These are phyloP conservation scores for Pugionium dolabratum DNA, from an alignment of 345 rosid genomes.

Conservation along the genomic window DNA sequence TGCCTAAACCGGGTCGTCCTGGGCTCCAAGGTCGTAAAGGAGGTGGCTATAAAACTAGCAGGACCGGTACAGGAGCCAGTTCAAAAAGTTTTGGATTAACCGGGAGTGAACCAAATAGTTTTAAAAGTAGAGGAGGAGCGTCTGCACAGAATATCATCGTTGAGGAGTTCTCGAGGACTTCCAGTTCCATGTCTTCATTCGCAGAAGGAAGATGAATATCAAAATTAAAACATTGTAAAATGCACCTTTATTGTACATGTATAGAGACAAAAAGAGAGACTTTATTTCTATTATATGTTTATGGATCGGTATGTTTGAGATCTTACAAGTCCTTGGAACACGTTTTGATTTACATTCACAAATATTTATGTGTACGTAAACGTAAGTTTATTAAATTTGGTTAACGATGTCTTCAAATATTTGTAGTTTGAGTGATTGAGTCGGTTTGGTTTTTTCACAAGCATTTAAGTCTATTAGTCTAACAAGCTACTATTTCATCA, in stretches of 20 bases:
- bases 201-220: constrained; percentile 71
- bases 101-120: constrained; percentile 38
- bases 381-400: too few species aligned
- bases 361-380: not conserved
- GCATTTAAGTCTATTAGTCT: constrained; percentile 17
- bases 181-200: constrained; percentile 74
- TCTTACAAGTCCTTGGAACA: not conserved
- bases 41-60: constrained; percentile 50
- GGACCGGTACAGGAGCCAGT: constrained; percentile 40
- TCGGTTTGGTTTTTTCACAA: constrained; percentile 6
- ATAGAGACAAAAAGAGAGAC: not conserved
- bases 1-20: constrained; percentile 81
- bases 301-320: constrained; percentile 2
- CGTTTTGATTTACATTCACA: not conserved
- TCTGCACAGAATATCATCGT: constrained; percentile 53
- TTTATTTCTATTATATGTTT: not conserved
- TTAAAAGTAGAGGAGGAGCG: constrained; percentile 28
- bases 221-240: constrained; percentile 4
- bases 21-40: constrained; percentile 67
- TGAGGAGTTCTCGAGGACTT: constrained; percentile 81
- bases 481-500: not conserved
- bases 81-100: constrained; percentile 42
- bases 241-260: not conserved
- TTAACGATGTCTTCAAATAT: too few species aligned
- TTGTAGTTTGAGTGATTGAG: not conserved